Evolutionary conservation across 1,284 basidiomycete genomes (phyloP).

Genomic region (Malassezia restricta): DNA sequence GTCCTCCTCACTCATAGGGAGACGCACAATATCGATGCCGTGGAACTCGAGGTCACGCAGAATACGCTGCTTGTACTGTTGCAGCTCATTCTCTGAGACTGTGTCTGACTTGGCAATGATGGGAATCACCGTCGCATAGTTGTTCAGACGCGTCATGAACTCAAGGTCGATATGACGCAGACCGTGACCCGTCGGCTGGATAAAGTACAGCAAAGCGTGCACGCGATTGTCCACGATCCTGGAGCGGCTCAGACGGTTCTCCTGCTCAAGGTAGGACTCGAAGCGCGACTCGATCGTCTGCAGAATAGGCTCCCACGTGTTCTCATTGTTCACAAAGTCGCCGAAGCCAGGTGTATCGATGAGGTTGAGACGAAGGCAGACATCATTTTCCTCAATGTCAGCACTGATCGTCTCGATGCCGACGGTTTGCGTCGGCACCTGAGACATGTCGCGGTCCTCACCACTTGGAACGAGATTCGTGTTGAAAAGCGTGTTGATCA

Average conservation of each 20-base stretch:
- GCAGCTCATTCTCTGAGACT: slow-evolving; percentile 39
- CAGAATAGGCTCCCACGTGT: slow-evolving; percentile 44
- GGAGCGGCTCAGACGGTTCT: slow-evolving; percentile 43
- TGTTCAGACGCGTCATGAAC: slow-evolving; percentile 42
- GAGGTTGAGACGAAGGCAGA: slow-evolving; percentile 42
- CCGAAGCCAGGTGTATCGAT: slow-evolving; percentile 45
- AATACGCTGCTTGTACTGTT: slow-evolving; percentile 39
- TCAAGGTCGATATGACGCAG: slow-evolving; percentile 44
- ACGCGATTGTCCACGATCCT: slow-evolving; percentile 45
- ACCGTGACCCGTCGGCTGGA: slow-evolving; percentile 43
- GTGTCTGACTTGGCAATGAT: slow-evolving; percentile 46
- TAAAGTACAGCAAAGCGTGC: slow-evolving; percentile 45
- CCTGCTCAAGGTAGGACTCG: slow-evolving; percentile 45
- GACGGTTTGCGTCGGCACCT: slow-evolving; percentile 40
- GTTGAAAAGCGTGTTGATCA: slow-evolving; percentile 46
- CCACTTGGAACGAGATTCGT: slow-evolving; percentile 43
- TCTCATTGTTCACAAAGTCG: slow-evolving; percentile 45
- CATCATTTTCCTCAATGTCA: slow-evolving; percentile 45
- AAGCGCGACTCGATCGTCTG: slow-evolving; percentile 45
- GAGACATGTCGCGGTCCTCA: slow-evolving; percentile 34
- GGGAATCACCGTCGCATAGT: slow-evolving; percentile 44
- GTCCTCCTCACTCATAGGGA: slow-evolving; percentile 37
- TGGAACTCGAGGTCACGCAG: slow-evolving; percentile 42
- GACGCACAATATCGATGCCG: slow-evolving; percentile 41
- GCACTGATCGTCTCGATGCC: slow-evolving; percentile 45